Evolutionary conservation across 768 basidiomycete genomes (phyloP), one percentile per base, ranked within the genome.

Genomic region (Tulasnella sp.): DNA sequence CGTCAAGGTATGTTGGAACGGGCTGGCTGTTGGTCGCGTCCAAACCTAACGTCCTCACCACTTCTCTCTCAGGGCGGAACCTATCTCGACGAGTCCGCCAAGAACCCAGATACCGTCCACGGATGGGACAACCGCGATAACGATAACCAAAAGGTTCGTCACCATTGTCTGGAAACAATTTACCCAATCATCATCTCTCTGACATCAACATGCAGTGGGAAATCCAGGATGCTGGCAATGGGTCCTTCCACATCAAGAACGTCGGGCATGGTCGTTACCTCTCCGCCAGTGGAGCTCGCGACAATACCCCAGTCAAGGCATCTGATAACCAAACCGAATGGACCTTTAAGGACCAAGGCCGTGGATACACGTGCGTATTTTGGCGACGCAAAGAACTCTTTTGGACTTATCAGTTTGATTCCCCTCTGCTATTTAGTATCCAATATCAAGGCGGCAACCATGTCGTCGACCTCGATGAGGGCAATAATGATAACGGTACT

Each of bases 41-140:
- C 19, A 15, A 29, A 12, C 38, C 52, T n/a, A n/a, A n/a, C 42
- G 25, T 64, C 11, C 38, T 37, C n/a, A 54, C 15, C 31, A 4
- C 3, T 22, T 3, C 29, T 4, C 19, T 67, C 52, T 11, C 37
- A 76, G 75, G 42, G 40, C 45, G 75, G 67, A 29, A 70, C 75
- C n/a, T 70, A 71, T 42, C 49, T 70, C 36, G 67, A 76, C 67
- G 67, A 40, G 64, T 69, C 40, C 34, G 22, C 36, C 67, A 3
- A 45, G 22, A 5, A 76, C 67, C 14, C 22, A 9, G 37, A 29
- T 39, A 29, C 7, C 25, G 22, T 70, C n/a, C 67, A 76, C 29
- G 67, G 75, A 69, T 70, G 75, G 75, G 37, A 39, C 2, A 69
- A 67, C 38, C 75, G 67, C 58, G 17, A 76, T 3, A 76, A 76